These are phyloP conservation scores for Trichoderma reesei DNA, from an alignment of 495 filamentous ascomycete species.

Conservation along the genomic window DNA sequence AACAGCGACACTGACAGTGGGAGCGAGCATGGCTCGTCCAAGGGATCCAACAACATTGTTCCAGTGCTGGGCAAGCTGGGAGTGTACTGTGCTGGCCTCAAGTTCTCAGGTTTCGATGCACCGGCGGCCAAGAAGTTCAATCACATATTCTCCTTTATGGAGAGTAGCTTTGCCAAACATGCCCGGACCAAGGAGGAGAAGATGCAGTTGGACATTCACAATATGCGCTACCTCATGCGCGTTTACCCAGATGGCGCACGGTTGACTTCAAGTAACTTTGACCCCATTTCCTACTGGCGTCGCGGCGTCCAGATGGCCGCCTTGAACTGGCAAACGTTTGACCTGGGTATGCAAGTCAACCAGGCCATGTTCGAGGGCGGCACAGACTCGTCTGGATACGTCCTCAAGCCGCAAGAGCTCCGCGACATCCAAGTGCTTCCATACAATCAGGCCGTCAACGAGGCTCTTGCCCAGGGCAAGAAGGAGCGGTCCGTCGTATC, in stretches of 20 bases:
- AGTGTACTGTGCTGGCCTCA: constrained; percentile 81
- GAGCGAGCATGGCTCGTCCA: constrained; percentile 45
- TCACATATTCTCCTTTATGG: constrained; percentile 88
- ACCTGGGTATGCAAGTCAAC: constrained; percentile 88
- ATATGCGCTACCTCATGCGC: constrained; percentile 82
- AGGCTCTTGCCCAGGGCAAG: constrained; percentile 35
- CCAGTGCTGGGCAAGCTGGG: constrained; percentile 75
- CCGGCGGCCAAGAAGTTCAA: constrained; percentile 75
- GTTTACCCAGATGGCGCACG: constrained; percentile 81
- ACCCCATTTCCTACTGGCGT: constrained; percentile 85
- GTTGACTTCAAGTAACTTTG: constrained; percentile 80
- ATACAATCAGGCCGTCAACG: constrained; percentile 23
- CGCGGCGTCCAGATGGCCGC: constrained; percentile 95
- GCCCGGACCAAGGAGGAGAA: constrained; percentile 63
- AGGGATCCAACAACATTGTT: constrained; percentile 75
- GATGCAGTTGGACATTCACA: constrained; percentile 70
- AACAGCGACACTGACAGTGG: constrained; percentile 51
- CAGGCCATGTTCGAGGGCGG: constrained; percentile 97
- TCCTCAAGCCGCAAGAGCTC: constrained; percentile 82
- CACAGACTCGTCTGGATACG: constrained; percentile 77
- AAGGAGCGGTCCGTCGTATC: constrained; percentile 65
- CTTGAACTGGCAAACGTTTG: constrained; percentile 97
- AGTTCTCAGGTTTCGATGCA: constrained; percentile 63
- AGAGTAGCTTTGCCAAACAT: constrained; percentile 70
- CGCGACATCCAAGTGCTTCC: constrained; percentile 47